These are phyloP conservation scores for Salix viminalis DNA, from an alignment of 345 rosid species.

Conservation along the genomic window DNA sequence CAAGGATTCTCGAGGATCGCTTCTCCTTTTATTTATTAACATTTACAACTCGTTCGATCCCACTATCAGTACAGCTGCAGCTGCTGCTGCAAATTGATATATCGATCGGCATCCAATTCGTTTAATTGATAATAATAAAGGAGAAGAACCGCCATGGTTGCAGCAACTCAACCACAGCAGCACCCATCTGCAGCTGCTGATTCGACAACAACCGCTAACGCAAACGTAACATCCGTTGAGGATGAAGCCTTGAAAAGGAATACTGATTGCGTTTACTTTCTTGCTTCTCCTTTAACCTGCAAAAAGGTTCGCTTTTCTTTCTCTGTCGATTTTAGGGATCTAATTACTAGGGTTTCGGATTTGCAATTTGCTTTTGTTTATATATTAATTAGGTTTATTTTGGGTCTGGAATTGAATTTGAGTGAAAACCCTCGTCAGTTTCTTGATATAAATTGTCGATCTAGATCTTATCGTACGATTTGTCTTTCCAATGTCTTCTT, in stretches of 20 bases:
- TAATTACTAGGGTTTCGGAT: constrained; percentile 36
- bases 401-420: not conserved
- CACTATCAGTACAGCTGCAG: not conserved
- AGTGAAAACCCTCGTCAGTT: not conserved
- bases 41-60: not conserved
- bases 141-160: constrained; percentile 46
- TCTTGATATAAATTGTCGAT: not conserved
- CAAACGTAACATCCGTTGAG: constrained; percentile 31
- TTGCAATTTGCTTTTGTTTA: constrained; percentile 13
- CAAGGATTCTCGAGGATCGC: not conserved
- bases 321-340: constrained; percentile 4
- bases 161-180: constrained; percentile 43
- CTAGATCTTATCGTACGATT: not conserved
- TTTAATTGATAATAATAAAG: not conserved
- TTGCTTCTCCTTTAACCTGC: constrained; percentile 95
- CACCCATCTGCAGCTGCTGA: constrained; percentile 23
- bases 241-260: constrained; percentile 86
- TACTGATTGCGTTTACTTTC: constrained; percentile 94
- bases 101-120: not conserved
- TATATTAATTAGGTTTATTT: not conserved
- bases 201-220: not conserved
- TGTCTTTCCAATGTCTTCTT: not conserved
- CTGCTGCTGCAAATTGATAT: not conserved
- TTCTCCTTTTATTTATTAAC: not conserved
- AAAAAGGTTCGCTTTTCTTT: constrained; percentile 56